Conservation (phyloP, 164 flowering plant genomes). For the Magnolia changhungtana region DNA sequence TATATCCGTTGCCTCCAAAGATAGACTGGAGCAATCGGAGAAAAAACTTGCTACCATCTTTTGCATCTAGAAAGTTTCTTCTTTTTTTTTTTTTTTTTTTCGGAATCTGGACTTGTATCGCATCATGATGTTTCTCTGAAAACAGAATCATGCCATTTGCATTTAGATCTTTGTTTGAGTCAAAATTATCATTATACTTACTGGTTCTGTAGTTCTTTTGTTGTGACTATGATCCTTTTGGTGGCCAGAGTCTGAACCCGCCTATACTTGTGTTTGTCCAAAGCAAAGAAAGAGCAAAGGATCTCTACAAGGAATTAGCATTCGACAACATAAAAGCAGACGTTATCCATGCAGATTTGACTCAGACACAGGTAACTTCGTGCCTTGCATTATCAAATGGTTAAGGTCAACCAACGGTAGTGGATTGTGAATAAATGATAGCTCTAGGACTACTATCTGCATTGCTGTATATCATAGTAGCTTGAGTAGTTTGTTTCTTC, state of each 20-base stretch:
- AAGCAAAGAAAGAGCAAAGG: slow-evolving; percentile 94
- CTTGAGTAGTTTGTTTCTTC: background rate
- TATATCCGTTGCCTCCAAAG: too few relatives aligned
- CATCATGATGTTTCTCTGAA: background rate
- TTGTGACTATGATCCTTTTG: slow-evolving; percentile 9
- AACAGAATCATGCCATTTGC: too few relatives aligned
- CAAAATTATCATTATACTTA: slow-evolving; percentile 5
- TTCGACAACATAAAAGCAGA: slow-evolving; percentile 65
- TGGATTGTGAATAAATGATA: background rate
- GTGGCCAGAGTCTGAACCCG: slow-evolving; percentile 77
- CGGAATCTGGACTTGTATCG: background rate
- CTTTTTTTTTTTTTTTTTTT: background rate
- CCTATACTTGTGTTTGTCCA: slow-evolving; percentile 91
- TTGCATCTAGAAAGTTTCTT: background rate
- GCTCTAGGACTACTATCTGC: background rate
- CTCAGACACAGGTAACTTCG: slow-evolving; percentile 59
- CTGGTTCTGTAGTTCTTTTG: background rate
- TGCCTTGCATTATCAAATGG: background rate
- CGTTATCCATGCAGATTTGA: slow-evolving; percentile 82
- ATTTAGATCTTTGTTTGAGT: background rate
- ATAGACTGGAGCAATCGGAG: too few relatives aligned
- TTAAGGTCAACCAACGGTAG: background rate
- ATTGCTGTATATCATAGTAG: background rate
- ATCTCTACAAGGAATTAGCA: slow-evolving; percentile 72
- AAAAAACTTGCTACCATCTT: too few relatives aligned